Percentiles rank a stretch among this genome's conserved stretches.
These are phyloP conservation scores for Akanthomyces lecanii DNA, from an alignment of 2,329 filamentous ascomycete genomes.

Conservation along the genomic window DNA sequence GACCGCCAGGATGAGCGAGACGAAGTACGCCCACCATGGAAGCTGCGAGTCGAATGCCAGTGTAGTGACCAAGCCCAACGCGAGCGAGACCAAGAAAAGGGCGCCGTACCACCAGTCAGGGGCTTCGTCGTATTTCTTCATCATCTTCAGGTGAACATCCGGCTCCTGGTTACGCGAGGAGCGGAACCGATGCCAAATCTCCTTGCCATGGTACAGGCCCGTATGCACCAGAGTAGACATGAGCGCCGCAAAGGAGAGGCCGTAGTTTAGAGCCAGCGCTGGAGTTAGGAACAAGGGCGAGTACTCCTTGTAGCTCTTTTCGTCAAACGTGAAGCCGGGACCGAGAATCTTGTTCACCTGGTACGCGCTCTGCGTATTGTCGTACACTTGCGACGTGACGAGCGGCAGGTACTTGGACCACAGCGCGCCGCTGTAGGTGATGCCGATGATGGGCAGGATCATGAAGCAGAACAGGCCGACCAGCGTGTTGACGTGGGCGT, in stretches of 20 bases:
- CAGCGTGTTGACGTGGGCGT: slow-evolving; percentile 44
- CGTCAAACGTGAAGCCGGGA: slow-evolving; percentile 42
- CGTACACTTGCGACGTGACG: slow-evolving; percentile 49
- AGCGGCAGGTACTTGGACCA: slow-evolving; percentile 53
- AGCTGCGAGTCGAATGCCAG: slow-evolving; percentile 26
- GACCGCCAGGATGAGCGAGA: slow-evolving; percentile 26
- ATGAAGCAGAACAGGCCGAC: slow-evolving; percentile 40
- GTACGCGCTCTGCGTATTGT: slow-evolving; percentile 51
- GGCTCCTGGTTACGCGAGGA: slow-evolving; percentile 39
- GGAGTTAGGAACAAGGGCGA: slow-evolving; percentile 50
- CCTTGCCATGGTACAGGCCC: slow-evolving; percentile 36
- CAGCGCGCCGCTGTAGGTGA: slow-evolving; percentile 42
- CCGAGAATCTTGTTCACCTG: slow-evolving; percentile 49
- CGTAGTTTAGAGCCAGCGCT: slow-evolving; percentile 39
- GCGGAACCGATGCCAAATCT: slow-evolving; percentile 42
- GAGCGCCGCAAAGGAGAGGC: slow-evolving; percentile 44
- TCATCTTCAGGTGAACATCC: slow-evolving; percentile 35
- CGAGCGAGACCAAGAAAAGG: slow-evolving; percentile 31
- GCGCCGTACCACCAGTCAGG: slow-evolving; percentile 38
- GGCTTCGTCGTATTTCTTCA: slow-evolving; percentile 31
- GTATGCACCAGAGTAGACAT: slow-evolving; percentile 39
- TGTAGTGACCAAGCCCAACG: slow-evolving; percentile 28
- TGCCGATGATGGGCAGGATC: slow-evolving; percentile 41
- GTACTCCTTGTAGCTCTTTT: slow-evolving; percentile 46
- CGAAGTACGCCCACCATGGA: slow-evolving; percentile 28